Base-by-base conservation (phyloP, 805 yeast genomes). In the Kodamaea jinghongensis region DNA sequence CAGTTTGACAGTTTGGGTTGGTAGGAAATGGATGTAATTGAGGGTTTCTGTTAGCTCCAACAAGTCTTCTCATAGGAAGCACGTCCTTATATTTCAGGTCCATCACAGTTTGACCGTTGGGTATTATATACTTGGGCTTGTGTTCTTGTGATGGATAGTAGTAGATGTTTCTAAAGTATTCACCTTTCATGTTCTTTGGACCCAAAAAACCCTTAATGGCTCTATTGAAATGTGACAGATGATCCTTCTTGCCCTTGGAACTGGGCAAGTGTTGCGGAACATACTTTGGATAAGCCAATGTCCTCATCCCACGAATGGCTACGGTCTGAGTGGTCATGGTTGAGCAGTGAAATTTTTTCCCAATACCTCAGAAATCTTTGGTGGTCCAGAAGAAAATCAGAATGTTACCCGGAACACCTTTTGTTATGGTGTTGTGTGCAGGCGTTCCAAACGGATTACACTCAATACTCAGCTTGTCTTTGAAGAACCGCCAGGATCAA, bases 141-240 rank as follows among this genome's bases (percentile, higher is more conserved):
- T 85, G 87, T 51, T 83, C 65, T 45, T 75, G 78, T 13, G 84
- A 79, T 9, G 87, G 81, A 47, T 72, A 71, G 52, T 74, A 79
- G 61, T 86, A 84, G 58, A 83, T 86, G 72, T 88, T 90, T 56
- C 78, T 63, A 46, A 73, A 72, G 60, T 86, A 86, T 49, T 86
- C 88, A 13, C 96, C 96, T 60, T 83, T 82, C 64, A 78, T 78
- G 63, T 87, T 88, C 58, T 73, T 78, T 28, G 91, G 91, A 2
- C 97, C 97, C 41, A 89, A 67, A 65, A 87, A 89, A 48, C 74
- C 78, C 49, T 79, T 77, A 76, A 88, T 68, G 28, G 79, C 78
- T 57, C 77, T 71, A 52, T 76, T 77, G 56, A 83, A 70, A 43
- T 75, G 76, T 6, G 85, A 73, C 8, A 67, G 47, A 41, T 67